Percentiles rank a stretch among this genome's conserved stretches.
Conservation (phyloP, 1,139 yeast species). For the Taphrina sp. region DNA sequence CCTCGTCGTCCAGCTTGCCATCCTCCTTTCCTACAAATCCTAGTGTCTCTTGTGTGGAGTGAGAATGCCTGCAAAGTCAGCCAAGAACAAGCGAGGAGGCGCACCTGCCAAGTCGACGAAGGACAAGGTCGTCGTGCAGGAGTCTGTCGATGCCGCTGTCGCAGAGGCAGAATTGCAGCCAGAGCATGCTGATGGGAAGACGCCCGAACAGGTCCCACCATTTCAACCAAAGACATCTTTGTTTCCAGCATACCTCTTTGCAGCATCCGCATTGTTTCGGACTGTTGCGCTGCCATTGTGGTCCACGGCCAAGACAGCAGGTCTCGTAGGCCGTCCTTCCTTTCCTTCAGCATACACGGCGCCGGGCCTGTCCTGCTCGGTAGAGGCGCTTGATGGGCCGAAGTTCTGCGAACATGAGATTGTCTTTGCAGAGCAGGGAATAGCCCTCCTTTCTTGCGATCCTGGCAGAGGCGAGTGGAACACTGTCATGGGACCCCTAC, state of each 20-base stretch:
- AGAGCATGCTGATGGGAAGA: too few species aligned
- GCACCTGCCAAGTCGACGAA: too few species aligned
- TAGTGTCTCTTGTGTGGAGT: too few species aligned
- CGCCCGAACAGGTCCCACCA: too few species aligned
- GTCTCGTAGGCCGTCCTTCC: constrained; percentile 12
- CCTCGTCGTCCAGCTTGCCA: too few species aligned
- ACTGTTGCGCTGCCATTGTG: constrained; percentile 8
- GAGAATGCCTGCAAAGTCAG: too few species aligned
- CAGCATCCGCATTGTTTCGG: constrained; percentile 11
- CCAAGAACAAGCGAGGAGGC: too few species aligned
- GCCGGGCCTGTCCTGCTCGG: constrained; percentile 14
- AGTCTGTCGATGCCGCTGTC: too few species aligned
- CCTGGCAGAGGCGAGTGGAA: constrained; percentile 27
- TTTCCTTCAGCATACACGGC: constrained; percentile 19
- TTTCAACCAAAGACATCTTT: constrained; percentile 7
- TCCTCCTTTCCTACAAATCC: too few species aligned
- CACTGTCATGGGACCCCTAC: constrained; percentile 28
- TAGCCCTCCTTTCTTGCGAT: constrained; percentile 20
- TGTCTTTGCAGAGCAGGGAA: constrained; percentile 11
- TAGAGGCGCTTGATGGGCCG: constrained; percentile 22
- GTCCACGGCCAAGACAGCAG: not conserved
- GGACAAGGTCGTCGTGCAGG: too few species aligned
- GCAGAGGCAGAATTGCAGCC: too few species aligned
- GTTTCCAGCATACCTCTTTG: constrained; percentile 12
- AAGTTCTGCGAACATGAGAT: constrained; percentile 24